Evolutionary conservation across 202 grass and related monocot species (phyloP), one percentile per base, ranked within the genome.

Genomic region (Hordeum pubiflorum): DNA sequence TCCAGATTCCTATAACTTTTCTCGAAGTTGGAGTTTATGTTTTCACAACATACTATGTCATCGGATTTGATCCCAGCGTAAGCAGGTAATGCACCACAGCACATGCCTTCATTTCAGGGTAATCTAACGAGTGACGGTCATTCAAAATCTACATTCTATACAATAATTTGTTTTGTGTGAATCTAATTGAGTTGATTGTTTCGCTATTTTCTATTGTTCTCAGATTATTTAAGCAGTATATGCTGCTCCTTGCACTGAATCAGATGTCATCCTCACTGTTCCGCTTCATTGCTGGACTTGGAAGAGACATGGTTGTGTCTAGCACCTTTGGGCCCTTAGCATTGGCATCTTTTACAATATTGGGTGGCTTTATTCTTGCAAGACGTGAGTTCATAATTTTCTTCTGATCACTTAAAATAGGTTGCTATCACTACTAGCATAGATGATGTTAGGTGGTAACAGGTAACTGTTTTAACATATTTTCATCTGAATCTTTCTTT

Each of bases 141-240:
- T 50, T 50, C 44, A 50, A 50, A 50, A 50, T 50, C 6, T 50
- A 50, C 15, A 17, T 5, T 50, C 46, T 50, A 50, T 15, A 50
- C n/a, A 15, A n/a, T 66, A 3, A 34, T 43, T 68, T n/a, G 31
- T 81, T 33, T 41, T n/a, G 46, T 37, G 29, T 38, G 0, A 40
- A 75, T 58, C 1, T 64, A 73, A 66, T 40, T 39, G 11, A 15
- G 72, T 32, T 41, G 46, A 50, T 50, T 50, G 23, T 72, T 71
- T 0, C 37, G 63, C 57, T 76, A 60, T 50, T n/a, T 34, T 80
- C 37, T 18, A 43, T 73, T 84, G 9, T 65, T 33, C 55, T 57
- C 92, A 98, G 92, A 90, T 85, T 98, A 36, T 98, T 93, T 48
- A 98, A 93, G 86, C 96, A 95, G 27, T 96, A 95, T 85, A 10